A percentile compares a stretch with the other conserved stretches of the same genome.
Conservation (phyloP, 2,329 filamentous ascomycete genomes). For the Aureobasidium zeae region DNA sequence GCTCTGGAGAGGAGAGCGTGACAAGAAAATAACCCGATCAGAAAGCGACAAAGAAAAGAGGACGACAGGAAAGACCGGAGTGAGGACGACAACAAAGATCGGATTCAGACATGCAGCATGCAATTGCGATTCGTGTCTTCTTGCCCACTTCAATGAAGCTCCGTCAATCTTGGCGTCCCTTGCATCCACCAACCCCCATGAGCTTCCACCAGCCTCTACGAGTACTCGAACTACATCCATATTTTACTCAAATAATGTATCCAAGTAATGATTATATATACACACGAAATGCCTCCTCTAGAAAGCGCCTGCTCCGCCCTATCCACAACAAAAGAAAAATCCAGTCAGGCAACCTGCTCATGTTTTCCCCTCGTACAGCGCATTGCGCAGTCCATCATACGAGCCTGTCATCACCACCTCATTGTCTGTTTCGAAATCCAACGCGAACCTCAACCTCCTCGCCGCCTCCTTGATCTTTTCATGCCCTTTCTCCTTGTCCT, state of each 20-base stretch:
- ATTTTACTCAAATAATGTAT: too few species aligned
- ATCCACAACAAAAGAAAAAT: too few species aligned
- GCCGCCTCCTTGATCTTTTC: conserved; percentile 4
- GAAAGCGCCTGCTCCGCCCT: not conserved
- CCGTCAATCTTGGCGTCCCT: conserved; percentile 1
- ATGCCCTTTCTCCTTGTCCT: conserved; percentile 8
- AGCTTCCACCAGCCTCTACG: not conserved
- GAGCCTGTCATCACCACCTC: conserved; percentile 1
- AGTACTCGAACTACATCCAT: too few species aligned
- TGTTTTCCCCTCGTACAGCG: conserved; percentile 9
- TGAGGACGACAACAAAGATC: not conserved
- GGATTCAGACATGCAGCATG: not conserved
- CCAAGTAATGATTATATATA: not conserved
- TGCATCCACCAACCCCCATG: not conserved
- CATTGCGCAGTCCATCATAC: not conserved
- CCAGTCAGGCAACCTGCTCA: too few species aligned
- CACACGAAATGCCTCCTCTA: not conserved
- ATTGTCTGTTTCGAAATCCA: conserved; percentile 13
- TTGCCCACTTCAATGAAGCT: conserved; percentile 5
- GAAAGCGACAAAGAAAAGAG: not conserved
- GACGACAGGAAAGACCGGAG: not conserved
- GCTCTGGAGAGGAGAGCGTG: conserved; percentile 3
- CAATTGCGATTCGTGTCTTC: conserved; percentile 16
- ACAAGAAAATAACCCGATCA: too few species aligned
- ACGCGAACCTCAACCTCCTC: not conserved